Evolutionary conservation across 2,329 filamentous ascomycete species (phyloP).

Genomic region (Fusarium xylarioides): DNA sequence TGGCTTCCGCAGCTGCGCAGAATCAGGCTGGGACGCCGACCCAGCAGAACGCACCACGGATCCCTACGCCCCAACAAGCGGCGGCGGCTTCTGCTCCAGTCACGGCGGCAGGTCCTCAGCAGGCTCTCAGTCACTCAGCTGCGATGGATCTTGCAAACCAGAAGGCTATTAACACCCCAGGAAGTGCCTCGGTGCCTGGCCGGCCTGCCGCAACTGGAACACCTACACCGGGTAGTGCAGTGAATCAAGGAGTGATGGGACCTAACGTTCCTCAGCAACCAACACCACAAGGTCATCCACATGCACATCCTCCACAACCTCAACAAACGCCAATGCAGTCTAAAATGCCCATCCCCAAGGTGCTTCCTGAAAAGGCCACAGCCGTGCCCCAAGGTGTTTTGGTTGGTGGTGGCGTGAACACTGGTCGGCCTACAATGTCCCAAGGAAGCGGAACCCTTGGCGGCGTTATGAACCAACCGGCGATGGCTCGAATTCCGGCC

Average conservation of each 20-base stretch:
- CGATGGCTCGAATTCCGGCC: slow-evolving; percentile 80
- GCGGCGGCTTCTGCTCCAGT: slow-evolving; percentile 52
- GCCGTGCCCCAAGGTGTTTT: slow-evolving; percentile 77
- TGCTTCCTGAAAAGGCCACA: slow-evolving; percentile 72
- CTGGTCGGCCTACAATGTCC: slow-evolving; percentile 82
- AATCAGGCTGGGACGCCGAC: slow-evolving; percentile 58
- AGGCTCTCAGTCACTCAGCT: slow-evolving; percentile 59
- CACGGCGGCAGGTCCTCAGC: slow-evolving; percentile 50
- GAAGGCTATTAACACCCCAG: slow-evolving; percentile 49
- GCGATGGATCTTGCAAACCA: slow-evolving; percentile 61
- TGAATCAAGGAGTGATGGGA: slow-evolving; percentile 47
- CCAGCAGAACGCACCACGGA: slow-evolving; percentile 58
- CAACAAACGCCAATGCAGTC: slow-evolving; percentile 56
- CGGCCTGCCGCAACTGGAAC: slow-evolving; percentile 46
- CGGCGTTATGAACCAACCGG: slow-evolving; percentile 88
- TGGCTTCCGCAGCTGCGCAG: slow-evolving; percentile 51
- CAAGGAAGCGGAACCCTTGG: slow-evolving; percentile 80
- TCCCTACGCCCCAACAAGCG: slow-evolving; percentile 62
- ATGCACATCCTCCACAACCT: slow-evolving; percentile 58
- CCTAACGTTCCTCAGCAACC: slow-evolving; percentile 44
- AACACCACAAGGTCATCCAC: slow-evolving; percentile 53
- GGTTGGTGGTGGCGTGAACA: slow-evolving; percentile 68
- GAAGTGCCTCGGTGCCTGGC: slow-evolving; percentile 43
- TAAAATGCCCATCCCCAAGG: slow-evolving; percentile 86
- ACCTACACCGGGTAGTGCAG: slow-evolving; percentile 43